Evolutionary conservation across 768 basidiomycete genomes (phyloP), one percentile per base, ranked within the genome.

Genomic region (Agrocybe chaxingu): DNA sequence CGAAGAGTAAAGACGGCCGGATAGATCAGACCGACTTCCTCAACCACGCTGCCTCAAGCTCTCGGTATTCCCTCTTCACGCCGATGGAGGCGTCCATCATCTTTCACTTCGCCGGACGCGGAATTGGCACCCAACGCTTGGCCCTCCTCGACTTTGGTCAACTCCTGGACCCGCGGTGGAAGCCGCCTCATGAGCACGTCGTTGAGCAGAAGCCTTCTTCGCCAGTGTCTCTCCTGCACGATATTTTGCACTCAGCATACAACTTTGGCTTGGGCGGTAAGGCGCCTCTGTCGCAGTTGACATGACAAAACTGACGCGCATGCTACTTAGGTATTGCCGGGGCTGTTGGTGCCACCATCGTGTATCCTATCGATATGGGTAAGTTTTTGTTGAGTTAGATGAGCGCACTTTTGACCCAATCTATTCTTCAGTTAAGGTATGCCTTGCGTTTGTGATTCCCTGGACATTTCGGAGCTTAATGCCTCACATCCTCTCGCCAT

Each of bases 41-140:
- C 51, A 88, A 98, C 66, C 76, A 97, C 65, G 82, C 93, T 10
- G 85, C 89, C 24, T 80, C 85, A 33, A 87, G 76, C 57, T 92
- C 95, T 58, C 88, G 96, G 34, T 98, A 98, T 67, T 89, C 92
- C 35, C 79, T 96, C 46, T 98, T 98, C 68, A 95, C 93, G 0
- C 96, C 96, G 3, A 96, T 98, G 91, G 96, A 98, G 68, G 92
- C 89, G n/a, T 82, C 88, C 47, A 97, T 98, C 62, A 85, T 99
- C 61, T 99, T 98, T 73, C 96, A 99, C 68, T 98, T 98, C 71
- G 94, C 94, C 24, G 86, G 90, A 9, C 82, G 93, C 42, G 95
- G 94, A 10, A 72, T 76, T 40, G 71, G 74, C 3, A 73, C 73
- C 42, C 82, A 85, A 60, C 80, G 93, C 16, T 78, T 99, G 45